Percentiles rank a stretch among this genome's conserved stretches.
Evolutionary conservation across 2,329 filamentous ascomycete species (phyloP).

Genomic region (Neurospora sp.): DNA sequence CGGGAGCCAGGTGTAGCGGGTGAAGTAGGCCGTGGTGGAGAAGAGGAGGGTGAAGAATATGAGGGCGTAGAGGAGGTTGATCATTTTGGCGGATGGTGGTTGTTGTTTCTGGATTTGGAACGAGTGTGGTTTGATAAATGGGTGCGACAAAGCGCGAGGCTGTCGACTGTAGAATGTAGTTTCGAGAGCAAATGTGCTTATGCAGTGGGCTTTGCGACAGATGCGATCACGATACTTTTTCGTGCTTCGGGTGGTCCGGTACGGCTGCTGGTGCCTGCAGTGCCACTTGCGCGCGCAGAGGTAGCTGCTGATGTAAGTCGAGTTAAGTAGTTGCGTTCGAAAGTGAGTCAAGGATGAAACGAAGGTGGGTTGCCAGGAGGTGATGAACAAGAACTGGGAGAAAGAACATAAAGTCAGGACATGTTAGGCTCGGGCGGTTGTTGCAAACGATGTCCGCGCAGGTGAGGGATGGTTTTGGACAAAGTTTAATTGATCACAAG

Average conservation of each 20-base stretch:
- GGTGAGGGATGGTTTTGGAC: neutral
- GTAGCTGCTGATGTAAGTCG: neutral
- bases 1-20: slow-evolving; percentile 67
- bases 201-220: neutral
- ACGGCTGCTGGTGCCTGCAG: neutral
- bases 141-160: neutral
- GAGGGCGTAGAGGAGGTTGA: slow-evolving; percentile 70
- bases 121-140: neutral
- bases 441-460: neutral
- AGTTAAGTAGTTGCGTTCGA: neutral
- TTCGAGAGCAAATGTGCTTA: neutral
- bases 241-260: neutral
- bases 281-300: neutral
- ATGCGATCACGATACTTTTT: neutral
- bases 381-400: neutral
- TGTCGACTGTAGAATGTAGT: neutral
- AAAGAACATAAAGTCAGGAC: neutral
- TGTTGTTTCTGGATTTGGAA: neutral
- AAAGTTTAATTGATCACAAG: neutral
- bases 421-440: neutral
- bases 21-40: slow-evolving; percentile 72
- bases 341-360: neutral
- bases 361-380: neutral
- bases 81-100: slow-evolving; percentile 42
- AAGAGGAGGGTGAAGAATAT: slow-evolving; percentile 61